Evolutionary conservation across 148 eudicot species (phyloP), one percentile per base, ranked within the genome.

Genomic region (Vaccinium macrocarpon): DNA sequence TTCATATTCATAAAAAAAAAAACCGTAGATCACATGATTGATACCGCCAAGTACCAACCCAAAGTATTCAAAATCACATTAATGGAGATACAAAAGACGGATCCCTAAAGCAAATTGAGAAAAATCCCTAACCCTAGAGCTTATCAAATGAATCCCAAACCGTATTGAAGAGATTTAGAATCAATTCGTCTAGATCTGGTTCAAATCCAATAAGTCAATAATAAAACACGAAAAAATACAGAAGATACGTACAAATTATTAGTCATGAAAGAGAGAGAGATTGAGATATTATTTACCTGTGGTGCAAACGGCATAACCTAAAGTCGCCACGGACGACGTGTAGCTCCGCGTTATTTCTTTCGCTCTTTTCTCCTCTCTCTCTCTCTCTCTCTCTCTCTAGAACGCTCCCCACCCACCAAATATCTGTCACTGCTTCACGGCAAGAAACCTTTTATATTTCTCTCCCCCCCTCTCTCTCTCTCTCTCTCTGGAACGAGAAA

Each of bases 231-330:
- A 68, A 68, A 27, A 66, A 25, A 12, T 66, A 66, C 0, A 25
- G 72, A 25, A 27, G 35, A 66, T 4, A 27, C 38, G 25, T 27
- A 68, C 38, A 14, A 13, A 29, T 29, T 13, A 68, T 27, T 42
- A 42, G 46, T 13, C 42, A 27, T 0, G n/a, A 16, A 21, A 7
- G 49, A 35, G 49, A 32, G 76, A 8, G 76, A 8, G 74, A 29
- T 5, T 18, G 8, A 15, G 46, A 19, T 21, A 35, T 32, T 46
- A 35, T 32, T 46, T 46, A 90, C 93, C 94, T 86, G 88, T n/a
- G 85, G 88, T 88, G 92, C 76, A 86, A 88, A 82, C 89, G 93
- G 93, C 92, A 91, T 89, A 90, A 89, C 90, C 93, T 89, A 86
- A 89, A 86, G 74, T 23, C 68, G 86, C 87, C 82, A 84, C 83